Conservation (phyloP, 1,284 basidiomycete species). For the Meripilus lineatus region DNA sequence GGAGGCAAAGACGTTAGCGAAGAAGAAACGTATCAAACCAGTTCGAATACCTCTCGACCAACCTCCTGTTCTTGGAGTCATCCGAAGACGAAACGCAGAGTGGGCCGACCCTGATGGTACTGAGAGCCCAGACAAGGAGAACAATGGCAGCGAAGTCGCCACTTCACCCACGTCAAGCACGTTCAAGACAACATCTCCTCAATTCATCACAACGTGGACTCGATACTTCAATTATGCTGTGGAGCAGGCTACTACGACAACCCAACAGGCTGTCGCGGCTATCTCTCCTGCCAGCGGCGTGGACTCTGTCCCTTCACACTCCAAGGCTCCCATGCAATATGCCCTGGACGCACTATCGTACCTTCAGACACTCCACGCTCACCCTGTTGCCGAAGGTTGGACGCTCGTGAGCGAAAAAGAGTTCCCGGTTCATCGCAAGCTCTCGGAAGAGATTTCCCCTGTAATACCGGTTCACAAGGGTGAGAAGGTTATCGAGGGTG, state of each 20-base stretch:
- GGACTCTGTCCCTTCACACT: constrained; percentile 41
- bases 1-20: constrained; percentile 82
- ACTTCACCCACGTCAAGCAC: constrained; percentile 14
- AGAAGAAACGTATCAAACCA: constrained; percentile 86
- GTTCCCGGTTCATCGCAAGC: constrained; percentile 72
- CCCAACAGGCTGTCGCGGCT: constrained; percentile 68
- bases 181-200: constrained; percentile 50
- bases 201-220: constrained; percentile 64
- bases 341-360: constrained; percentile 78
- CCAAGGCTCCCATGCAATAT: constrained; percentile 67
- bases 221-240: constrained; percentile 72
- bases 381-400: constrained; percentile 74
- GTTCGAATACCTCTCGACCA: constrained; percentile 88
- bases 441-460: constrained; percentile 75
- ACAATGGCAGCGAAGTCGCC: constrained; percentile 13
- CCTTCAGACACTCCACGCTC: constrained; percentile 69
- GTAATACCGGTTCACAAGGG: constrained; percentile 85
- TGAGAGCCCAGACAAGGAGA: constrained; percentile 26
- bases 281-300: constrained; percentile 46
- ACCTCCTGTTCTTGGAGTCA: constrained; percentile 73
- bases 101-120: constrained; percentile 45
- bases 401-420: constrained; percentile 78
- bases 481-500: constrained; percentile 90
- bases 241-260: constrained; percentile 65
- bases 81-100: constrained; percentile 63